Percentiles rank a stretch among this genome's conserved stretches.
These are phyloP conservation scores for Hyaloscypha finlandica DNA, from an alignment of 495 filamentous ascomycete species.

Conservation along the genomic window DNA sequence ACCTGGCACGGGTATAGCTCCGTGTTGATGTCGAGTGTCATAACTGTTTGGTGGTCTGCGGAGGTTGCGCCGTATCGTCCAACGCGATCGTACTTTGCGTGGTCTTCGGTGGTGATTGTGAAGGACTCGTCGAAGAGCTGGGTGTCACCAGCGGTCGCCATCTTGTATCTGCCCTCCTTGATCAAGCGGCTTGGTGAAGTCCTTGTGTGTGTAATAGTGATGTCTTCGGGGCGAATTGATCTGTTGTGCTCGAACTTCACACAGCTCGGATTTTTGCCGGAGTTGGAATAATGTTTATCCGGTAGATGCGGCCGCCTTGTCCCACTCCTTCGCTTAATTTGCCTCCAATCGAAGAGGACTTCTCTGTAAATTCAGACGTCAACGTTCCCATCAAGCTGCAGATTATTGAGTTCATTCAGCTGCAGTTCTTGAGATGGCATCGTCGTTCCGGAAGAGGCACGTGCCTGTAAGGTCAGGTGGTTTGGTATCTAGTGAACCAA, in stretches of 20 bases:
- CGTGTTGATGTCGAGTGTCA: constrained; percentile 91
- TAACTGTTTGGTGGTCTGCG: constrained; percentile 65
- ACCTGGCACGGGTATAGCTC: constrained; percentile 80
- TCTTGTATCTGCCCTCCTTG: constrained; percentile 5
- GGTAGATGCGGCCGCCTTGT: no score
- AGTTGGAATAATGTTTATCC: no score
- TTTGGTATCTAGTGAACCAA: not conserved
- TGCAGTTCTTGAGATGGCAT: not conserved
- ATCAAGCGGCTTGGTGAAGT: no score
- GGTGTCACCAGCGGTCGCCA: constrained; percentile 68
- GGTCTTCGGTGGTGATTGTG: constrained; percentile 73
- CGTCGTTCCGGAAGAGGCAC: not conserved
- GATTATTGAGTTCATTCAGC: no score
- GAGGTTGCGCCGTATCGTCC: constrained; percentile 74
- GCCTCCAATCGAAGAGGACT: no score
- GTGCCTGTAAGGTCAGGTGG: not conserved
- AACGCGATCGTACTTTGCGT: constrained; percentile 92
- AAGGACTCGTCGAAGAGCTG: constrained; percentile 93
- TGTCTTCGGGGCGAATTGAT: no score
- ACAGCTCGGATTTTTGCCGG: no score
- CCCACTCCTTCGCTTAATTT: no score
- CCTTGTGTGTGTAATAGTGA: not conserved
- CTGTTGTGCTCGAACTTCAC: no score
- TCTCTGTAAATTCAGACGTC: no score
- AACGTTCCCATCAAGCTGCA: no score